A percentile compares a stretch with the other conserved stretches of the same genome.
Evolutionary conservation across 176 grass and related monocot genomes (phyloP).

Genomic region (Zoysia pacifica): DNA sequence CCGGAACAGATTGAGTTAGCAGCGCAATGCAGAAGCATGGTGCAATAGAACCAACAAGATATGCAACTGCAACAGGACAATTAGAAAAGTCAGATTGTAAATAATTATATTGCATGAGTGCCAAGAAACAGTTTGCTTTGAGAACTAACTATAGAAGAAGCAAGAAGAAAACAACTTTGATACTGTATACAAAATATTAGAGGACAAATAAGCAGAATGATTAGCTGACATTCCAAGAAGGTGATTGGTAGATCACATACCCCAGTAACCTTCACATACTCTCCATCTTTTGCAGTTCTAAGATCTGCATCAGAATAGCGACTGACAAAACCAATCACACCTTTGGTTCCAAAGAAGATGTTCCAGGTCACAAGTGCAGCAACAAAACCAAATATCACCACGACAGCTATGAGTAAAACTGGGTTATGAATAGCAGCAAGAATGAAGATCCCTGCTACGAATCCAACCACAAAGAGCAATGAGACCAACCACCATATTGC

Average conservation of each 20-base stretch:
- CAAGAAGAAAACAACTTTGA: slow-evolving; percentile 13
- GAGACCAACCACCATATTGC: slow-evolving; percentile 54
- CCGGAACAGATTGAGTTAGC: background rate
- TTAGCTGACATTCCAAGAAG: slow-evolving; percentile 8
- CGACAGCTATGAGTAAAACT: slow-evolving; percentile 56
- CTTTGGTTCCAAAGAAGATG: slow-evolving; percentile 60
- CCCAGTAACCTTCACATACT: slow-evolving; percentile 91
- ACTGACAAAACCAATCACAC: slow-evolving; percentile 56
- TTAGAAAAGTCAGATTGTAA: background rate
- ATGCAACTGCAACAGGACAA: background rate
- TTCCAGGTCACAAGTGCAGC: slow-evolving; percentile 69
- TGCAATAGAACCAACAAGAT: background rate
- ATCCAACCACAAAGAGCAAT: slow-evolving; percentile 69
- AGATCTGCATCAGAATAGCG: slow-evolving; percentile 83
- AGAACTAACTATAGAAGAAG: slow-evolving; percentile 24
- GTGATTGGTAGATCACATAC: slow-evolving; percentile 50
- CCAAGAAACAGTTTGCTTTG: slow-evolving; percentile 17
- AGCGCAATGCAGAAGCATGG: slow-evolving; percentile 12
- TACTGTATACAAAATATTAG: slow-evolving; percentile 9
- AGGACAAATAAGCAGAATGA: slow-evolving; percentile 9
- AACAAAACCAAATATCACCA: slow-evolving; percentile 55
- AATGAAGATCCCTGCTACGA: slow-evolving; percentile 67
- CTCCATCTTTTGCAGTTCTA: slow-evolving; percentile 73
- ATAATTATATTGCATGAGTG: background rate
- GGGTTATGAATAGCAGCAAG: slow-evolving; percentile 63